Base-by-base conservation (phyloP, 2,329 filamentous ascomycete genomes). In the Fusarium sublunatum region DNA sequence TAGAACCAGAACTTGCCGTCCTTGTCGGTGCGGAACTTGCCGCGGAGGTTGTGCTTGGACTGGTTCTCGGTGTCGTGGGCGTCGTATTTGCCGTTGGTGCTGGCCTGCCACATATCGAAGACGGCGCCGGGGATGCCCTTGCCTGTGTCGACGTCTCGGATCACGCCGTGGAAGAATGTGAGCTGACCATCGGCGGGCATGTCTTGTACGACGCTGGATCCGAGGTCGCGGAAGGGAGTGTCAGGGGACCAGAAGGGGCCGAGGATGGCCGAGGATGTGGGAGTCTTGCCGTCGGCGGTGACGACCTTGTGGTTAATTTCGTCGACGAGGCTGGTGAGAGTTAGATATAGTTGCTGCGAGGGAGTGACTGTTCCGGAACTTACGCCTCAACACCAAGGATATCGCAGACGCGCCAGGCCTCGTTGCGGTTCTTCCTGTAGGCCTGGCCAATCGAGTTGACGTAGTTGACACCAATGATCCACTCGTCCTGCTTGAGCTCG, bases 21-120 rank as follows among this genome's bases (percentile, higher is more conserved):
- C 69, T 84, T 83, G 75, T 91, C 85, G 64, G 88, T 86, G 69
- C 83, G 84, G 81, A 92, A 92, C 80, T 91, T 92, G 74, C 90
- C 90, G 39, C 90, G 85, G 38, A 92, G 82, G 81, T 92, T 92
- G 83, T 91, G 90, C 73, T 86, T 85, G 45, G 79, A 78, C 81
- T 91, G 89, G 78, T 86, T 87, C 53, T 88, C 83, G 1, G 88
- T 88, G 75, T 92, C 90, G 76, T 91, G 88, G 82, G 90, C 87
- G 72, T 91, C 88, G 81, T 92, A 92, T 74, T 88, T 87, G 75
- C 89, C 89, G 78, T 91, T 92, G 75, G 88, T 82, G 65, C 85
- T 89, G 46, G 90, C 89, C 74, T 92, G 88, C 90, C 90, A 92
- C 80, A 92, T 89, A 73, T 92, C 90, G 70, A 92, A 86, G 64